Evolutionary conservation across 306 rosid genomes (phyloP).

Genomic region (Glycine latifolia): DNA sequence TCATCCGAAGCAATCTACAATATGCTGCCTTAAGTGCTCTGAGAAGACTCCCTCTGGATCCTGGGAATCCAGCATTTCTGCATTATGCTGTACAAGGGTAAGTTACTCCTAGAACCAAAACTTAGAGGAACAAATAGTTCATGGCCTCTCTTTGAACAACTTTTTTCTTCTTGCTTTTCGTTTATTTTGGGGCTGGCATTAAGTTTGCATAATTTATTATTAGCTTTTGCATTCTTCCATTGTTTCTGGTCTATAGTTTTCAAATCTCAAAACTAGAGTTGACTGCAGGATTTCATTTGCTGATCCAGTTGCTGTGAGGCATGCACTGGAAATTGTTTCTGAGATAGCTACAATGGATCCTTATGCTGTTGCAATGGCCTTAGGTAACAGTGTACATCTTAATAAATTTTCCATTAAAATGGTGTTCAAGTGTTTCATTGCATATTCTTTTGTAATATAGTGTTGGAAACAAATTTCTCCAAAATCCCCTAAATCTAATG

Average conservation of each 20-base stretch:
- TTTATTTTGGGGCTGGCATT: constrained; percentile 4
- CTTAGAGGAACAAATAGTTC: constrained; percentile 6
- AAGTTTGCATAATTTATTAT: constrained; percentile 32
- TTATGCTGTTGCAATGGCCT: constrained; percentile 89
- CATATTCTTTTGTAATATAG: constrained; percentile 33
- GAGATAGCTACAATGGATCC: constrained; percentile 93
- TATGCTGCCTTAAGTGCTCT: constrained; percentile 90
- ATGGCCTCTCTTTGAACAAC: constrained; percentile 6
- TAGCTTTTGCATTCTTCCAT: constrained; percentile 38
- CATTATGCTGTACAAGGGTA: constrained; percentile 94
- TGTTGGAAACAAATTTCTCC: constrained; percentile 23
- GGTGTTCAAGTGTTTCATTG: constrained; percentile 24
- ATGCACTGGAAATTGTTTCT: constrained; percentile 86
- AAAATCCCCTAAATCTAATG: constrained; percentile 50
- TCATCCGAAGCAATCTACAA: constrained; percentile 92
- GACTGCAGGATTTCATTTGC: constrained; percentile 80
- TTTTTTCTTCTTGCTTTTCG: constrained; percentile 35
- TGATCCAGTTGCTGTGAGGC: constrained; percentile 98
- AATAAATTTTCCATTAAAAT: constrained; percentile 8
- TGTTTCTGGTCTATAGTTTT: constrained; percentile 40
- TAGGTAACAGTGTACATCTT: constrained; percentile 62
- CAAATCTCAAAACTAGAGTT: constrained; percentile 38
- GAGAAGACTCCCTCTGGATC: constrained; percentile 98
- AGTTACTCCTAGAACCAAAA: constrained; percentile 43
- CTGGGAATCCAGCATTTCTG: constrained; percentile 95